Base-by-base conservation (phyloP, 164 flowering plant genomes). In the Litsea cubeba region DNA sequence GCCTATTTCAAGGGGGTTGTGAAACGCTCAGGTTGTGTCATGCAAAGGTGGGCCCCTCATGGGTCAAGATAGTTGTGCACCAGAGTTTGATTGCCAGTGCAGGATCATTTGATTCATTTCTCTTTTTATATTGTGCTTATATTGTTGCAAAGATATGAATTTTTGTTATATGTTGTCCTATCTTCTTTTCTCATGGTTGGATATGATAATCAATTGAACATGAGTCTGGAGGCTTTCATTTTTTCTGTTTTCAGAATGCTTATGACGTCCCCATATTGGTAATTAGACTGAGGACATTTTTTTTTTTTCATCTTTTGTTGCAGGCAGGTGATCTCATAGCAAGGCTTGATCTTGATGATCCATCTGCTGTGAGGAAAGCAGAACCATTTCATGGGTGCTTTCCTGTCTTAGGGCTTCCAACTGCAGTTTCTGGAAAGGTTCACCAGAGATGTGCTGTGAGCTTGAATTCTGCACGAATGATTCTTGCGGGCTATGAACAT, bases 371-470 rank as follows among this genome's bases (percentile, higher is more conserved):
- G 65, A 85, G 99, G 77, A 96, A 96, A 84, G 97, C 99, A 50
- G 99, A 96, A 78, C 99, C 93, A 51, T 96, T 96, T 77, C 80
- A 81, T 79, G 97, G 99, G 49, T 87, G 91, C 84, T 96, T 96
- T 78, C 99, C 99, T 24, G 69, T 85, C 35, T 73, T 96, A 77
- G 99, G 98, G 18, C 90, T 90, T 77, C 98, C 99, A 32, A 92
- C 99, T 79, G 97, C 97, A 68, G 83, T 94, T 75, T 89, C 95
- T 72, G 99, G 93, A 26, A 96, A 91, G 83, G 97, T 96, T 82
- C 99, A 96, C 82, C 98, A 94, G 86, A 88, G 91, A 77, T 96
- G 97, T 86, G 97, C 97, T 69, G 98, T 93, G 76, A 94, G 93
- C 79, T 76, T 94, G 71, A 91, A 87, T 87, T 90, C 97, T 24